A percentile compares a stretch with the other conserved stretches of the same genome.
phyloP scores from a whole-genome alignment of 73 alveolate species.

The Urostyla sp. region DNA sequence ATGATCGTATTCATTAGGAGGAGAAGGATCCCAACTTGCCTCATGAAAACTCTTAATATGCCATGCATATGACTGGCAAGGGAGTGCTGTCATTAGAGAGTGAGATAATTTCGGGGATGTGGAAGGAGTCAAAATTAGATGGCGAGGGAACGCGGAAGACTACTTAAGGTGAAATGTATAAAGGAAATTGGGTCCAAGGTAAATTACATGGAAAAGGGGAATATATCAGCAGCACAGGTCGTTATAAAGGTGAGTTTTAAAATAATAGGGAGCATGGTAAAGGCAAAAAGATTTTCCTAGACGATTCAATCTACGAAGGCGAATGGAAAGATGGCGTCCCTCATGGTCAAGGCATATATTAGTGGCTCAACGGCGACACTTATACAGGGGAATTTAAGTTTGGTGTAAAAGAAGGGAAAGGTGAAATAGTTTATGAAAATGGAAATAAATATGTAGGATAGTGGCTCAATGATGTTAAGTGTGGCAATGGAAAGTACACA shows the following conservation, averaged over 20 bases:
- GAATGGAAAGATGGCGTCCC: constrained; percentile 54
- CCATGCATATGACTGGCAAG: too few relatives aligned
- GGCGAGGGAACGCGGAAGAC: constrained; percentile 63
- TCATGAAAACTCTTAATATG: too few relatives aligned
- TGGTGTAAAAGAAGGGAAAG: constrained; percentile 40
- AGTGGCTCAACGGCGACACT: constrained; percentile 25
- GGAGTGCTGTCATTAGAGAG: constrained; percentile 48
- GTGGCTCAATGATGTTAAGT: constrained; percentile 49
- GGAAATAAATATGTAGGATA: constrained; percentile 59
- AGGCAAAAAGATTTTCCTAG: constrained; percentile 11
- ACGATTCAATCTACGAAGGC: constrained; percentile 12
- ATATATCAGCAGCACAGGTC: constrained; percentile 10
- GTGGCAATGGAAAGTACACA: constrained; percentile 39
- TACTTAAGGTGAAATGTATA: constrained; percentile 7
- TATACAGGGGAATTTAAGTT: constrained; percentile 32
- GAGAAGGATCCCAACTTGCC: too few relatives aligned
- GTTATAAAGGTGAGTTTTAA: constrained; percentile 47
- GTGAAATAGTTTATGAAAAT: constrained; percentile 2
- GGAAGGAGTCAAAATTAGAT: constrained; percentile 50
- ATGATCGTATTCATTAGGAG: background rate
- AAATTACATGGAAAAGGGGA: constrained; percentile 54
- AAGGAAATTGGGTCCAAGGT: constrained; percentile 62
- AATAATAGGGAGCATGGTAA: constrained; percentile 44
- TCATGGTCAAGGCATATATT: constrained; percentile 15
- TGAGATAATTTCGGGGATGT: constrained; percentile 57